These are phyloP conservation scores for Backusella circina DNA, from an alignment of 192 early-diverging fungal genomes.

Conservation along the genomic window DNA sequence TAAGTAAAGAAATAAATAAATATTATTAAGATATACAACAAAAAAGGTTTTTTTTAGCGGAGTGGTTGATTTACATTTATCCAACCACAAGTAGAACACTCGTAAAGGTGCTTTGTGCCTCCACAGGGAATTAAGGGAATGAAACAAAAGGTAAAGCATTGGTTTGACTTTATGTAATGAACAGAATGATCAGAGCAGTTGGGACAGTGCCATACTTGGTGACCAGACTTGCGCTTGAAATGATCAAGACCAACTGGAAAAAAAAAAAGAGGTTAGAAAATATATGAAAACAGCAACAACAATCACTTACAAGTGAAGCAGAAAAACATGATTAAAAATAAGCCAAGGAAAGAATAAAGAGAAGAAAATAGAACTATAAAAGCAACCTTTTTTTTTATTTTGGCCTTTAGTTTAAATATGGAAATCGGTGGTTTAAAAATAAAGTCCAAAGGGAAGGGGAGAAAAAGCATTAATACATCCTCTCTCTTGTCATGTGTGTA, in stretches of 20 bases:
- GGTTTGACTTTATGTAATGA: slow-evolving; percentile 22
- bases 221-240: slow-evolving; percentile 21
- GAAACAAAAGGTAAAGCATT: slow-evolving; percentile 41
- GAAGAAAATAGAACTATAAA: background rate
- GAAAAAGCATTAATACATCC: background rate
- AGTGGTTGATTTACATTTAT: slow-evolving; percentile 31
- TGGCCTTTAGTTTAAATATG: no score
- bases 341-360: background rate
- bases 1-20: no score
- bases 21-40: no score
- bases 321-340: slow-evolving; percentile 25
- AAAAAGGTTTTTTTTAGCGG: slow-evolving; percentile 2
- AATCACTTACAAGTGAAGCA: slow-evolving; percentile 31
- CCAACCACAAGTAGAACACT: slow-evolving; percentile 37
- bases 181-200: slow-evolving; percentile 29
- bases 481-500: background rate
- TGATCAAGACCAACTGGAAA: slow-evolving; percentile 30
- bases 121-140: slow-evolving; percentile 38
- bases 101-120: slow-evolving; percentile 23
- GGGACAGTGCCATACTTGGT: slow-evolving; percentile 29
- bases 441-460: background rate
- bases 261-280: background rate
- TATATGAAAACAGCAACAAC: background rate
- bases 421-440: background rate
- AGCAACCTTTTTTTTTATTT: background rate